Evolutionary conservation across 2,329 filamentous ascomycete species (phyloP).

Genomic region (Byssoonygena ceratinophila): DNA sequence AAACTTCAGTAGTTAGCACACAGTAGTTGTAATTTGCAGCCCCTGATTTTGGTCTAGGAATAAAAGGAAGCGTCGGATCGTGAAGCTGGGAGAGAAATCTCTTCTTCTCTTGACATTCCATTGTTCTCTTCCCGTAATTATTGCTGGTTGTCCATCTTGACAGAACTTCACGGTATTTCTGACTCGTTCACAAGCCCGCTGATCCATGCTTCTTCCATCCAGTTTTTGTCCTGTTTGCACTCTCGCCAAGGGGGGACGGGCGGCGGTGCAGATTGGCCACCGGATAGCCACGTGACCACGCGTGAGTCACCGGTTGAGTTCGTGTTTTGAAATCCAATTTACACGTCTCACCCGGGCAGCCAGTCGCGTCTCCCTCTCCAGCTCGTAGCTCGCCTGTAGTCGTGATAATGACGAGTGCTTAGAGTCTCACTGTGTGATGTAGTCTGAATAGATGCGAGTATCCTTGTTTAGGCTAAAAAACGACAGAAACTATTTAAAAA

Average conservation of each 20-base stretch:
- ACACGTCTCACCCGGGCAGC: constrained; percentile 12
- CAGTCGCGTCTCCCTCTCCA: constrained; percentile 7
- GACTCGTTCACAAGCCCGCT: constrained; percentile 4
- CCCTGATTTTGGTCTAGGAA: neutral
- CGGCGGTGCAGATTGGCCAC: neutral
- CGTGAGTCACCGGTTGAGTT: constrained; percentile 16
- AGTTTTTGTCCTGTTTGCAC: constrained; percentile 11
- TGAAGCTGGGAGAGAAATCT: no score
- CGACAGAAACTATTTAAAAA: neutral
- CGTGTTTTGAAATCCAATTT: constrained; percentile 13
- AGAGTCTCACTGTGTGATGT: no score
- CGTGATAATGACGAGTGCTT: no score
- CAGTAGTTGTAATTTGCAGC: neutral
- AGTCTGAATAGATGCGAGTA: no score
- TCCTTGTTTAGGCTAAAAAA: no score
- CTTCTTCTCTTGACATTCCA: no score
- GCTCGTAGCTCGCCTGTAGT: no score
- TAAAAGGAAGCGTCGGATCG: neutral
- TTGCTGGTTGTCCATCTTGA: no score
- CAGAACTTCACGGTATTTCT: no score
- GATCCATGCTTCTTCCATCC: no score
- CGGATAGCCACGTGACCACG: constrained; percentile 14
- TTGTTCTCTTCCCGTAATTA: no score
- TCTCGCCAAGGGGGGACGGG: neutral
- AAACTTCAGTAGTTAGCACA: neutral